Evolutionary conservation across 768 basidiomycete genomes (phyloP).

Genomic region (Leucocoprinus birnbaumii): DNA sequence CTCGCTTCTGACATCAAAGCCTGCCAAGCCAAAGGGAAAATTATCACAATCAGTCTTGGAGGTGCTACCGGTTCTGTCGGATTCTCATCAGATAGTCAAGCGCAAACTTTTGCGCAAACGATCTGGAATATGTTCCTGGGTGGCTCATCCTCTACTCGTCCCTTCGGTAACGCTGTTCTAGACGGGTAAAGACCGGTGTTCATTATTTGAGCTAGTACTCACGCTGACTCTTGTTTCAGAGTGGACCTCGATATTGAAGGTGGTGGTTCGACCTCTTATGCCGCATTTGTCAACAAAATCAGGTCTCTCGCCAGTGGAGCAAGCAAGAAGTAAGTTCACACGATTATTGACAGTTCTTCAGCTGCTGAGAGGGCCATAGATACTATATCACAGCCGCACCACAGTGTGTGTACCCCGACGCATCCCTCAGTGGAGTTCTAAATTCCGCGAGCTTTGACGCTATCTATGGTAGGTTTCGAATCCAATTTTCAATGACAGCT

Average conservation of each 20-base stretch:
- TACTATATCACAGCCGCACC: constrained; percentile 68
- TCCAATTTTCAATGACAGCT: background rate
- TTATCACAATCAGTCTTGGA: constrained; percentile 56
- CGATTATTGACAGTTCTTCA: background rate
- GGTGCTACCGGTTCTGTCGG: constrained; percentile 61
- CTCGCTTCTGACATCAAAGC: constrained; percentile 59
- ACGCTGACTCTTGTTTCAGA: constrained; percentile 22
- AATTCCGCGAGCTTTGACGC: constrained; percentile 67
- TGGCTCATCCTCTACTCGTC: constrained; percentile 50
- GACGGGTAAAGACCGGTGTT: constrained; percentile 50
- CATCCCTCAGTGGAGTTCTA: constrained; percentile 54
- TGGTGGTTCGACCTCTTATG: constrained; percentile 49
- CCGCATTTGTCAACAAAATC: constrained; percentile 53
- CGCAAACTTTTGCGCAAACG: constrained; percentile 54
- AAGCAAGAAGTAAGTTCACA: constrained; percentile 44
- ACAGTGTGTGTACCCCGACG: constrained; percentile 71
- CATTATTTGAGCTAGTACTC: background rate
- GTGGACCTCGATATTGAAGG: constrained; percentile 77
- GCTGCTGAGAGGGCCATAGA: constrained; percentile 23
- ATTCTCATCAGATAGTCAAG: constrained; percentile 58
- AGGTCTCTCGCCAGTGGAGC: constrained; percentile 47
- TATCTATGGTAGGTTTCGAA: constrained; percentile 45
- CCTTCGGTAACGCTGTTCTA: constrained; percentile 68
- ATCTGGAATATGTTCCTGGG: constrained; percentile 77
- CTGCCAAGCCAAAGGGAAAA: constrained; percentile 65